Evolutionary conservation across 2,329 filamentous ascomycete species (phyloP).

Genomic region (Xylariaceae sp.): DNA sequence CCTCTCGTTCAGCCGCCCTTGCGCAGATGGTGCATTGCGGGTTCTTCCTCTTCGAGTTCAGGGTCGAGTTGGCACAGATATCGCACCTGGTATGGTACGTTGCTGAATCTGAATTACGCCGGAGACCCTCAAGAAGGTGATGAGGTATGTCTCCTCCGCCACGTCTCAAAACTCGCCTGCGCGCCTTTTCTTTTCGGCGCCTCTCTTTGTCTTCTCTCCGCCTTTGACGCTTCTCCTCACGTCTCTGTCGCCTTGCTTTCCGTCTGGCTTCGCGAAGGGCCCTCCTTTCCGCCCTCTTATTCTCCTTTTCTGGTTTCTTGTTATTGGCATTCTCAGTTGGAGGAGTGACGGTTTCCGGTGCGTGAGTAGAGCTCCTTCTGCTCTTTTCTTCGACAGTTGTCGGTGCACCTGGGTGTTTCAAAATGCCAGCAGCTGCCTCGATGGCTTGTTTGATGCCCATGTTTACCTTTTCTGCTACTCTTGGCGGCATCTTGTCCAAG

Average conservation of each 20-base stretch:
- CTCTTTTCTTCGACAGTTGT: neutral
- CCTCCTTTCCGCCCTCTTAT: constrained; percentile 19
- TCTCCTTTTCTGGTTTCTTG: constrained; percentile 18
- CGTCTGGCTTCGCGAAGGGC: constrained; percentile 15
- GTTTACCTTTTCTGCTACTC: constrained; percentile 15
- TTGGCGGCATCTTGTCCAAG: constrained; percentile 10
- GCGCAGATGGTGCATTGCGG: constrained; percentile 14
- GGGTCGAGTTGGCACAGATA: constrained; percentile 17
- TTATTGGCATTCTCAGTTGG: neutral
- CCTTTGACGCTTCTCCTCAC: constrained; percentile 19
- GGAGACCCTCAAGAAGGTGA: constrained; percentile 12
- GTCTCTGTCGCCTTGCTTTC: constrained; percentile 19
- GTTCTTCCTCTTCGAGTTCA: constrained; percentile 6
- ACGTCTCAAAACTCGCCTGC: constrained; percentile 18
- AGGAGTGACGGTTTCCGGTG: neutral
- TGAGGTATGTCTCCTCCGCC: constrained; percentile 19
- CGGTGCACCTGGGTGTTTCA: constrained; percentile 2
- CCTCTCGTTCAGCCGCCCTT: constrained; percentile 8
- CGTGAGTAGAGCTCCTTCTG: constrained; percentile 1
- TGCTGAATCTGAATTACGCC: neutral
- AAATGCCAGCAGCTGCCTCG: constrained; percentile 6
- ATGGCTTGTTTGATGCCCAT: constrained; percentile 13
- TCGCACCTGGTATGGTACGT: constrained; percentile 19
- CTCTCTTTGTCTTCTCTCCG: constrained; percentile 19
- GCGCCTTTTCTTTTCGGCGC: constrained; percentile 18